Base-by-base conservation (phyloP, 2,329 filamentous ascomycete genomes). In the Hypomyces perniciosus region DNA sequence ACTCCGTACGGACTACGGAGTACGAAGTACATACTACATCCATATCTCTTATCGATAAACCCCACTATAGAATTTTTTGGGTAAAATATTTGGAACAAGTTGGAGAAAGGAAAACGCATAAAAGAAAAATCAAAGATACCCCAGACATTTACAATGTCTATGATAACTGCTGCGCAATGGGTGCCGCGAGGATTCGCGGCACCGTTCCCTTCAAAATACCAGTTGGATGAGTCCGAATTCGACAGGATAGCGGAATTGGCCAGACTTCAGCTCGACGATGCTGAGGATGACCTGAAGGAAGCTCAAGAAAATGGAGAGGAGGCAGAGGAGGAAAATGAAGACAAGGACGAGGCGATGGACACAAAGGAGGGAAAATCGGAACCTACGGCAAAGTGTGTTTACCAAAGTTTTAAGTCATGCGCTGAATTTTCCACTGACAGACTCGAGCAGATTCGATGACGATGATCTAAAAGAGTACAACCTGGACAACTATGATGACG, bases 391-490 rank as follows among this genome's bases (percentile, higher is more conserved):
- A 68, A 59, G 74, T 71, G 50, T n/a, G 64, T 54, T 27, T n/a
- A 7, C 10, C 4, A 1, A 3, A 1, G 13, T 10, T 34, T 8
- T 6, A 27, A 34, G 8, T 46, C 26, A 12, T 30, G 10, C 28
- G 28, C n/a, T 13, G 6, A 27, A 20, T 46, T 7, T 33, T 7
- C n/a, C 3, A 27, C 61, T 63, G 50, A 64, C 51, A 37, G n/a
- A 6, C 2, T 5, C 38, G n/a, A 5, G 27, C 57, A 80, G 77
- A 50, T 73, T 81, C 35, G 75, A 86, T 57, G 90, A 96, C 64
- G 89, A 95, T 59, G 91, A 96, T 66, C 78, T 99, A 45, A 93
- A 92, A 70, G 90, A 99, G 70, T 99, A 96, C 71, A 86, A 99
- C 65, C 79, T 99, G 49, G 92, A 97, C 57, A 84, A 96, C 69